phyloP scores from a whole-genome alignment of 768 basidiomycete genomes.

The Albatrellus ellisii region DNA sequence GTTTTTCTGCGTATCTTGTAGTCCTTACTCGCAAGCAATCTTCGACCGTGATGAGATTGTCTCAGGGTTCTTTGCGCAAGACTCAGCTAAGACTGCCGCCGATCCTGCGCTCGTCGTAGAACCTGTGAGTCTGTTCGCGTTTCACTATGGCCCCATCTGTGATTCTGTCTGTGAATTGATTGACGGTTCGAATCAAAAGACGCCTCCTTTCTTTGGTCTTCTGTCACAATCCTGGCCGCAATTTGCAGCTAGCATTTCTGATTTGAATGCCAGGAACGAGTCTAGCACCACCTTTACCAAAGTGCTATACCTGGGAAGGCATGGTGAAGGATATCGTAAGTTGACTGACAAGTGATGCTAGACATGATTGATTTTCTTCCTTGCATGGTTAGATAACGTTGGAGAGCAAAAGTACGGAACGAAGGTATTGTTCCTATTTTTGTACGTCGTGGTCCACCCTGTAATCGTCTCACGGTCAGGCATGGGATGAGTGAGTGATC shows the following conservation, averaged over 20 bases:
- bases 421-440: constrained; percentile 1
- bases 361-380: neutral
- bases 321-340: constrained; percentile 3
- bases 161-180: neutral
- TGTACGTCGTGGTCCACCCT: neutral
- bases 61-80: constrained; percentile 8
- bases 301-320: constrained; percentile 2
- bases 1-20: too few relatives aligned
- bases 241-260: neutral
- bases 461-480: neutral
- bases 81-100: neutral
- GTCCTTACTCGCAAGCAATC: too few relatives aligned
- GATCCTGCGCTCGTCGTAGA: constrained; percentile 1
- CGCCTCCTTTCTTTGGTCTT: constrained; percentile 2
- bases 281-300: neutral
- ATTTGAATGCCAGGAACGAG: neutral
- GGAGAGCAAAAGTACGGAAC: constrained; percentile 8
- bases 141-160: neutral
- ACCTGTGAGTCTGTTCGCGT: constrained; percentile 3
- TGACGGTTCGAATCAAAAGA: neutral
- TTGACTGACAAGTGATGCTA: neutral
- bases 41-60: too few relatives aligned
- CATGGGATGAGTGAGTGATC: constrained; percentile 10
- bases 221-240: constrained; percentile 5
- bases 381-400: constrained; percentile 8